These are phyloP conservation scores for Simplicillium sp. DNA, from an alignment of 2,329 filamentous ascomycete genomes.

Conservation along the genomic window DNA sequence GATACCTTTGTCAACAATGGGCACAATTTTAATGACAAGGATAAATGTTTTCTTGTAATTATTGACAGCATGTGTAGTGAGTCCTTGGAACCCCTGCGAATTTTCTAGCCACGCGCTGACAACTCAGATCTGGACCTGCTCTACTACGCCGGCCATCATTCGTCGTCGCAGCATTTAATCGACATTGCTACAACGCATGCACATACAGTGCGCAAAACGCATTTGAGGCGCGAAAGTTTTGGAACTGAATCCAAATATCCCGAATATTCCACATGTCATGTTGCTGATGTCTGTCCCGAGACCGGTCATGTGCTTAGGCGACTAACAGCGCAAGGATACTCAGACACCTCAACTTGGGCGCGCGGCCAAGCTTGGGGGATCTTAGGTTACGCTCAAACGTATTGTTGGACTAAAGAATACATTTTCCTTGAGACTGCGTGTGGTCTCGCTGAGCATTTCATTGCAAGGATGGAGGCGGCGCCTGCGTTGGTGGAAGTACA, in stretches of 20 bases:
- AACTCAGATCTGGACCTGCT: slow-evolving; percentile 22
- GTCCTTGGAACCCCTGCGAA: neutral
- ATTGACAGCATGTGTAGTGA: slow-evolving; percentile 30
- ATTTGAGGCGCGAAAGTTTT: slow-evolving; percentile 23
- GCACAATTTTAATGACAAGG: slow-evolving; percentile 15
- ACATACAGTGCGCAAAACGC: slow-evolving; percentile 23
- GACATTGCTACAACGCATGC: slow-evolving; percentile 30
- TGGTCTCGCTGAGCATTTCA: slow-evolving; percentile 35
- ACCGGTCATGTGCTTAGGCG: slow-evolving; percentile 27
- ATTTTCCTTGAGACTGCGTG: slow-evolving; percentile 32
- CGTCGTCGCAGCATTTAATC: slow-evolving; percentile 15
- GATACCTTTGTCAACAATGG: slow-evolving; percentile 24
- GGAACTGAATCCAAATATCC: neutral
- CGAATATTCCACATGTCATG: slow-evolving; percentile 26
- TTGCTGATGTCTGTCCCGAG: slow-evolving; percentile 33
- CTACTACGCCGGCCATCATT: slow-evolving; percentile 26
- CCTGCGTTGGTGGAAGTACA: slow-evolving; percentile 14
- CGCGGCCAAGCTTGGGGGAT: slow-evolving; percentile 40
- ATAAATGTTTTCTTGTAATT: slow-evolving; percentile 25
- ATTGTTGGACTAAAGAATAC: slow-evolving; percentile 32
- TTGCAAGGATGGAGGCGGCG: slow-evolving; percentile 23
- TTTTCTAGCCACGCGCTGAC: neutral
- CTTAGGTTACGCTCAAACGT: slow-evolving; percentile 37
- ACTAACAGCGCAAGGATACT: slow-evolving; percentile 36
- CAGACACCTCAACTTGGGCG: slow-evolving; percentile 35